Base-by-base conservation (phyloP, 805 yeast species). In the Candida dajiaensis region DNA sequence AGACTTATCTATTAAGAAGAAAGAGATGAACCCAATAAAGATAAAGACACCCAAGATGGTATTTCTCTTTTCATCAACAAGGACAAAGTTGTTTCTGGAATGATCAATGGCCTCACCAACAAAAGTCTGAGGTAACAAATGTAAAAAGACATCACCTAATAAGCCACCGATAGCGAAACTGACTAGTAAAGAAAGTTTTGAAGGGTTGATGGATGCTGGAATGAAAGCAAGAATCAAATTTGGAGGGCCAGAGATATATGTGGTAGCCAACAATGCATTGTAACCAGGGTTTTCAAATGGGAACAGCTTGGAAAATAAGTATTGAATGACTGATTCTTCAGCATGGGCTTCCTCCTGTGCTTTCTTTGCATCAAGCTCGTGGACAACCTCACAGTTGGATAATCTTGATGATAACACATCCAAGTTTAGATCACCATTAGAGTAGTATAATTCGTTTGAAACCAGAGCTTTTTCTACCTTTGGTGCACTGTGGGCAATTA, bases 161-260 rank as follows among this genome's bases (percentile, higher is more conserved):
- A 85, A 66, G 1, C 90, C 86, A 40, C 94, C 94, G 41, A 81
- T 74, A 13, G 92, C 90, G 66, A 85, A 84, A 40, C 87, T 71
- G 1, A 84, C 86, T 46, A 85, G 62, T 22, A 76, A 59, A 10
- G 79, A 69, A 33, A 83, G 64, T 28, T 71, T 65, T 2, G 75
- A 63, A 0, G 81, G 78, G 41, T 74, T 66, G 41, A 81, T 78
- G 25, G 72, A 62, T 0, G 81, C 72, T 6, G 89, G 88, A 29
- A 81, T 72, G 52, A 77, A 60, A 0, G 77, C 76, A 20, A 83
- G 63, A 16, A 81, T 62, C 36, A 81, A 55, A 53, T 77, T 79
- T 33, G 90, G 88, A 7, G 84, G 78, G 0, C 85, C 78, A 10
- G 85, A 79, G 39, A 84, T 78, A 55, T 80, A 73, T 0, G 81